Evolutionary conservation across 2,329 filamentous ascomycete species (phyloP).

Genomic region (Phialophora verrucosa): DNA sequence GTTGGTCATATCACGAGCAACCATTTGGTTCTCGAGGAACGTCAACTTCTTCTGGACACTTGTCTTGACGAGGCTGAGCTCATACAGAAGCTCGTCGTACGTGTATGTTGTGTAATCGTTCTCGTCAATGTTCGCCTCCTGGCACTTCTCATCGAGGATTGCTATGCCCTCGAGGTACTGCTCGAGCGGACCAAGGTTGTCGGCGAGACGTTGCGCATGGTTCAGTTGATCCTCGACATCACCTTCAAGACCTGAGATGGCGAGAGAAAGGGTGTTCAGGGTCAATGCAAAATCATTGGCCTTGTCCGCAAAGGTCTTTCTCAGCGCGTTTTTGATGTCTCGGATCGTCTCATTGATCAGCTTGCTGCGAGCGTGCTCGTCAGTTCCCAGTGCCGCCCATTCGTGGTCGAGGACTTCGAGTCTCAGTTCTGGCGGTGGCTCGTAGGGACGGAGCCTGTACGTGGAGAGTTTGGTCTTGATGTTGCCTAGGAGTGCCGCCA

Average conservation of each 20-base stretch:
- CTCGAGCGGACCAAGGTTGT: conserved; percentile 86
- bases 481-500: conserved; percentile 90
- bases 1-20: conserved; percentile 98
- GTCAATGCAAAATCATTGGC: conserved; percentile 97
- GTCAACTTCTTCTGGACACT: conserved; percentile 95
- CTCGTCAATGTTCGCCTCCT: conserved; percentile 97
- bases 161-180: conserved; percentile 88
- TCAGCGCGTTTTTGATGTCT: conserved; percentile 96
- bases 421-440: conserved; percentile 82
- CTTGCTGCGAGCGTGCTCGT: conserved; percentile 87
- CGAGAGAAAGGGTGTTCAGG: conserved; percentile 90
- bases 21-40: conserved; percentile 98
- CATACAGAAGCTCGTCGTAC: conserved; percentile 93
- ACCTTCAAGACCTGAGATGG: conserved; percentile 95
- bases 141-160: conserved; percentile 83
- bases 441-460: conserved; percentile 87
- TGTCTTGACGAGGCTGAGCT: conserved; percentile 86
- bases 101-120: conserved; percentile 99
- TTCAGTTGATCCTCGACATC: conserved; percentile 93
- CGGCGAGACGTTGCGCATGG: conserved; percentile 83
- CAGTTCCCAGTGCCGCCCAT: conserved; percentile 78
- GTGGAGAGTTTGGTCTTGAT: conserved; percentile 99
- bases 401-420: conserved; percentile 81
- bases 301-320: conserved; percentile 93
- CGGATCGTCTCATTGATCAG: conserved; percentile 97